These are phyloP conservation scores for Xylaria intraflava DNA, from an alignment of 495 filamentous ascomycete species.

Conservation along the genomic window DNA sequence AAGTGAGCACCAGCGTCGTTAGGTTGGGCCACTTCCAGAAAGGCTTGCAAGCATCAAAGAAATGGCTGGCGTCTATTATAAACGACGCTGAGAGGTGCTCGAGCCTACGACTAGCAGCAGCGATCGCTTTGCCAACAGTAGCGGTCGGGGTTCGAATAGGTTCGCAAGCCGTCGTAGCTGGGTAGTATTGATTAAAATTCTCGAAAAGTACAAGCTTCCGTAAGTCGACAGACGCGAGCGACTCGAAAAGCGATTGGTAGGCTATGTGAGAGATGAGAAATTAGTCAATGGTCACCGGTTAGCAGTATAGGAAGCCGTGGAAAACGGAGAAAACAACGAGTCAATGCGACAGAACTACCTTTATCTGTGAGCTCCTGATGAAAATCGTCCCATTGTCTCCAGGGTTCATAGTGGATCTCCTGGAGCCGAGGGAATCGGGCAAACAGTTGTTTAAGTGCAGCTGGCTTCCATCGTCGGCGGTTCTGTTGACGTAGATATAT, in stretches of 20 bases:
- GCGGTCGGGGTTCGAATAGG: slow-evolving; percentile 9
- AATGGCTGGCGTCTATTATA: slow-evolving; percentile 20
- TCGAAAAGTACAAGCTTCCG: neutral
- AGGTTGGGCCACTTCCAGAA: slow-evolving; percentile 23
- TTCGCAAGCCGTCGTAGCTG: slow-evolving; percentile 4
- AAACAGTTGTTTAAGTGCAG: neutral
- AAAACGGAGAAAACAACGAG: too few relatives aligned
- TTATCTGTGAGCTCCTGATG: slow-evolving; percentile 8
- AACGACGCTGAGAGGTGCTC: slow-evolving; percentile 26
- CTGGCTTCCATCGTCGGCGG: neutral
- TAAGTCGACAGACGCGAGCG: neutral
- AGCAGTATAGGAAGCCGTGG: too few relatives aligned
- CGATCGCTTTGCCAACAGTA: slow-evolving; percentile 9
- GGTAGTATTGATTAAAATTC: neutral
- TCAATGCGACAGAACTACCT: too few relatives aligned
- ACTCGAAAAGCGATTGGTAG: neutral
- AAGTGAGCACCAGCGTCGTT: slow-evolving; percentile 17
- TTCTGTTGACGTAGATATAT: too few relatives aligned
- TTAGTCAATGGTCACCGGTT: too few relatives aligned
- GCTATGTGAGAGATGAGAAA: neutral
- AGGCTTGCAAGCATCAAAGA: slow-evolving; percentile 17
- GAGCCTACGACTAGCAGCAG: slow-evolving; percentile 13
- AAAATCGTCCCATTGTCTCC: slow-evolving; percentile 8
- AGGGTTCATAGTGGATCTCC: slow-evolving; percentile 13
- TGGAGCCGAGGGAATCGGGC: neutral